These are phyloP conservation scores for Skeletonema grethae DNA, from an alignment of 108 stramenopile species.

Conservation along the genomic window DNA sequence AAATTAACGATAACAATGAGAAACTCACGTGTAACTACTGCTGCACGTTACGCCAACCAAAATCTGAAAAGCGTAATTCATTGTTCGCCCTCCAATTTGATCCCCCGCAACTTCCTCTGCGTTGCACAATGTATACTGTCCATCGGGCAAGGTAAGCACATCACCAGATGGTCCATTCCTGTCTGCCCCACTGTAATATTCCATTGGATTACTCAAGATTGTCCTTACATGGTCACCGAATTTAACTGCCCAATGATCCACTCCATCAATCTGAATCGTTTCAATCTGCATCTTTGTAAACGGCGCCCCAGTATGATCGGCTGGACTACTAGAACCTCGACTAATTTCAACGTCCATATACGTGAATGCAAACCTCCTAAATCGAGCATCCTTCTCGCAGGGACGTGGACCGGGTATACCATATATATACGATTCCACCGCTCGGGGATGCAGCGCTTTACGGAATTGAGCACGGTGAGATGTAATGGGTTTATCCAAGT, in stretches of 20 bases:
- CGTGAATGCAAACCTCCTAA: constrained; percentile 40
- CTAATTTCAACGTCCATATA: constrained; percentile 35
- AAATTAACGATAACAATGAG: not conserved
- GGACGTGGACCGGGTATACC: constrained; percentile 33
- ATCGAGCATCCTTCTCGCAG: constrained; percentile 29
- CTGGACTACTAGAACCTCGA: not conserved
- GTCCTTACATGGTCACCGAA: constrained; percentile 40
- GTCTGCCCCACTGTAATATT: constrained; percentile 1
- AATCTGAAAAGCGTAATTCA: constrained; percentile 13
- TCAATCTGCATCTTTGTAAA: constrained; percentile 21
- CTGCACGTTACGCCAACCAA: constrained; percentile 15
- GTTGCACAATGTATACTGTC: constrained; percentile 30
- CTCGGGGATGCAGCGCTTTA: constrained; percentile 15
- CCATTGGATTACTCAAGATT: constrained; percentile 16
- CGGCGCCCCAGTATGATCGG: constrained; percentile 15
- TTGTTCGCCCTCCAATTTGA: constrained; percentile 5
- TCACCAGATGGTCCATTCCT: constrained; percentile 1
- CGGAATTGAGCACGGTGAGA: constrained; percentile 49
- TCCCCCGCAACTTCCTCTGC: constrained; percentile 27
- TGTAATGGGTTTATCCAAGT: constrained; percentile 6
- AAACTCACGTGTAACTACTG: constrained; percentile 11
- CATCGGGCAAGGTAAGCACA: constrained; percentile 9
- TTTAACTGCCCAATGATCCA: constrained; percentile 21
- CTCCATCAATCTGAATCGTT: constrained; percentile 12
- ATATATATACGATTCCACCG: constrained; percentile 35